Evolutionary conservation across 495 filamentous ascomycete species (phyloP).

Genomic region (Zalerion maritima): DNA sequence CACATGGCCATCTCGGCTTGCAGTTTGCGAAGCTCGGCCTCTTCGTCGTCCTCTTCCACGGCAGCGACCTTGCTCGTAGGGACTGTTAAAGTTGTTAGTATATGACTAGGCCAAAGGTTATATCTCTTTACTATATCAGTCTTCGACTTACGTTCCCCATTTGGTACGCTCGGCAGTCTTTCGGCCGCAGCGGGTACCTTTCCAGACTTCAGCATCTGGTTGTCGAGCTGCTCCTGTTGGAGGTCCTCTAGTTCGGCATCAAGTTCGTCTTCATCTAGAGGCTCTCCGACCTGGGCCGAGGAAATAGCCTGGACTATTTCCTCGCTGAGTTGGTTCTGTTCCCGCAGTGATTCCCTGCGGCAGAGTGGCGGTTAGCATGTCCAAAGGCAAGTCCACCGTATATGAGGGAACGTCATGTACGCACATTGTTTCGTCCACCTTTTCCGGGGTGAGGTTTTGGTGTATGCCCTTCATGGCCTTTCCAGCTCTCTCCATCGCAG

Average conservation of each 20-base stretch:
- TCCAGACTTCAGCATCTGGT: conserved; percentile 85
- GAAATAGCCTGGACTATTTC: conserved; percentile 83
- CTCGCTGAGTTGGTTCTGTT: conserved; percentile 82
- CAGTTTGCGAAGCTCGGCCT: conserved; percentile 83
- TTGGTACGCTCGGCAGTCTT: conserved; percentile 55
- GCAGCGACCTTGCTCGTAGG: conserved; percentile 43
- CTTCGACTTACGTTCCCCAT: conserved; percentile 56
- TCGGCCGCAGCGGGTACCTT: conserved; percentile 52
- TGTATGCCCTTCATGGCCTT: conserved; percentile 88
- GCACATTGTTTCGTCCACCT: conserved; percentile 92
- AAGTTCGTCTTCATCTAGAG: conserved; percentile 75
- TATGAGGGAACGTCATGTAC: conserved; percentile 22
- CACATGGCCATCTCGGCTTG: conserved; percentile 97
- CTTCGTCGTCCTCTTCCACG: conserved; percentile 80
- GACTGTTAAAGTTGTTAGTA: too few species aligned
- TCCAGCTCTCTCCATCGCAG: conserved; percentile 82
- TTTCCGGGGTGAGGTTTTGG: conserved; percentile 73
- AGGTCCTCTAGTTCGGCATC: conserved; percentile 62
- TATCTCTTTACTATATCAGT: too few species aligned
- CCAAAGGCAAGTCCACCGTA: background rate
- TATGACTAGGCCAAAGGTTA: too few species aligned
- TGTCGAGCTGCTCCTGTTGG: conserved; percentile 77
- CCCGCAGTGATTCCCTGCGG: conserved; percentile 74
- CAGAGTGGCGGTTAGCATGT: conserved; percentile 12
- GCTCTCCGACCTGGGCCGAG: conserved; percentile 49